phyloP scores from a whole-genome alignment of 768 basidiomycete genomes.

The Mycena belliarum region DNA sequence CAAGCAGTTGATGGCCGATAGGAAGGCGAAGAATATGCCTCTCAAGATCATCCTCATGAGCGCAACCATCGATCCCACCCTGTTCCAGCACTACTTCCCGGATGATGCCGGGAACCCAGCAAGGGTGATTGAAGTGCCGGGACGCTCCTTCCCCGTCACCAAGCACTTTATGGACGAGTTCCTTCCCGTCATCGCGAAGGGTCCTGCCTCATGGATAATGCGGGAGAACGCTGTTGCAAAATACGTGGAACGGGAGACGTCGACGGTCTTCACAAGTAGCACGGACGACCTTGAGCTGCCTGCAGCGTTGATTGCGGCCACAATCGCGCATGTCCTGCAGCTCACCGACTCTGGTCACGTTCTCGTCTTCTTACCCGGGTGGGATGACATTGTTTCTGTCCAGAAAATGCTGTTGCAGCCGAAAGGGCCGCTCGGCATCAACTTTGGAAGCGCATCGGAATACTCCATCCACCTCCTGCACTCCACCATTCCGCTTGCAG shows the following conservation, averaged over 20 bases:
- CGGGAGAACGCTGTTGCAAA: conserved; percentile 66
- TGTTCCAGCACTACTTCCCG: conserved; percentile 88
- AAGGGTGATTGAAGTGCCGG: conserved; percentile 79
- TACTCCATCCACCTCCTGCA: conserved; percentile 82
- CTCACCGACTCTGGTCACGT: conserved; percentile 82
- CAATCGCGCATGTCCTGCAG: conserved; percentile 74
- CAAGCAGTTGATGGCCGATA: conserved; percentile 76
- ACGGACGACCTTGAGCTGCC: conserved; percentile 75
- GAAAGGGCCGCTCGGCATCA: conserved; percentile 50
- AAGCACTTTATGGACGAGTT: conserved; percentile 83
- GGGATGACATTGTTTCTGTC: conserved; percentile 84
- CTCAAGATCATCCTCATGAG: conserved; percentile 93
- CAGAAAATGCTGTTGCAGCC: conserved; percentile 61
- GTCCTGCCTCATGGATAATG: conserved; percentile 62
- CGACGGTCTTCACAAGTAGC: conserved; percentile 11
- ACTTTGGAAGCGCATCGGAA: conserved; percentile 58
- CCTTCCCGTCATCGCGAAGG: conserved; percentile 49
- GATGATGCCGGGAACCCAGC: conserved; percentile 62
- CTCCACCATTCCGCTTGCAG: conserved; percentile 83
- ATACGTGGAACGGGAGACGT: conserved; percentile 66
- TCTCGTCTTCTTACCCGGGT: conserved; percentile 89
- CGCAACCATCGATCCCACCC: conserved; percentile 88
- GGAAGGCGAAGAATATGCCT: conserved; percentile 66
- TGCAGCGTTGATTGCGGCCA: conserved; percentile 75
- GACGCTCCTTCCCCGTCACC: conserved; percentile 86